Conservation (phyloP, 768 basidiomycete genomes). For the Naganishia randhawae region DNA sequence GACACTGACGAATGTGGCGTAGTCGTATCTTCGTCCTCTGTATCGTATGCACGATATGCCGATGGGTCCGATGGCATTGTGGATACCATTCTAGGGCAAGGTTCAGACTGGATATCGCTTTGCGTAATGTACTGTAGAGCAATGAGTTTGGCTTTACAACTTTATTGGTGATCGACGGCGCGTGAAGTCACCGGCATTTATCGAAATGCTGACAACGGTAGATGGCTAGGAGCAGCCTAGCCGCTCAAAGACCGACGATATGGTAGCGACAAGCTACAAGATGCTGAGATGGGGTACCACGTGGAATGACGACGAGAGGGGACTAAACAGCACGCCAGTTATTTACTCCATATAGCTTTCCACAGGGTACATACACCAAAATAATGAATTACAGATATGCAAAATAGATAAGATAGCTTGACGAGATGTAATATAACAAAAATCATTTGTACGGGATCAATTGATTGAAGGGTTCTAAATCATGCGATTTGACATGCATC, state of each 20-base stretch:
- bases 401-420: neutral
- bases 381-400: neutral
- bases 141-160: no score
- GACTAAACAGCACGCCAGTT: no score
- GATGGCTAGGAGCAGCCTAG: no score
- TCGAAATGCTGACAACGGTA: no score
- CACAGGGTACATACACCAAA: no score
- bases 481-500: neutral
- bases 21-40: neutral
- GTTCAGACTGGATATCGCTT: neutral
- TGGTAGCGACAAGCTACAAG: no score
- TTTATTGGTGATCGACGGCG: neutral
- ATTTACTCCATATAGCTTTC: no score
- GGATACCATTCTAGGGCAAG: neutral
- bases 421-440: no score
- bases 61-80: neutral
- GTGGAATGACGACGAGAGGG: neutral
- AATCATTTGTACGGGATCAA: no score
- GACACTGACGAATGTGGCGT: neutral
- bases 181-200: no score
- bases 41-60: neutral
- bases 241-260: no score
- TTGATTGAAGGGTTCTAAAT: neutral
- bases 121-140: neutral
- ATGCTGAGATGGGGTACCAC: no score